A percentile compares a stretch with the other conserved stretches of the same genome.
Conservation (phyloP, 129 eudicot genomes). For the Chrysanthemum seticuspe region DNA sequence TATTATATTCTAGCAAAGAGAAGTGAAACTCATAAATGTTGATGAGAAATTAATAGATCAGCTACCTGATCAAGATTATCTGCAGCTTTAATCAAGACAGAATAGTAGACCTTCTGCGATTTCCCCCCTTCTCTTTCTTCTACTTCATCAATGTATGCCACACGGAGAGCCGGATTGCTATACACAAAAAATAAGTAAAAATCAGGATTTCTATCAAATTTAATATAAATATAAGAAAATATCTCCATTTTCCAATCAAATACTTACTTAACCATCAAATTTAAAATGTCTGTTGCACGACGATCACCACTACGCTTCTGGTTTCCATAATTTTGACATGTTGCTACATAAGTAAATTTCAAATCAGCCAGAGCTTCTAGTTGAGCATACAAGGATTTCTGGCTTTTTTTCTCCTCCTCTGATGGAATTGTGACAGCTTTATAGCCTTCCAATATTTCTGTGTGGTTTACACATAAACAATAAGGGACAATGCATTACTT, state of each 20-base stretch:
- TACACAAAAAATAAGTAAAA: constrained; percentile 17
- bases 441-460: constrained; percentile 93
- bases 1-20: constrained; percentile 14
- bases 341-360: constrained; percentile 97
- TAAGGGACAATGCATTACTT: constrained; percentile 29
- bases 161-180: constrained; percentile 97
- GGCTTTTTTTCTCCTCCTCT: constrained; percentile 81
- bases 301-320: constrained; percentile 98
- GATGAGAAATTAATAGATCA: constrained; percentile 12
- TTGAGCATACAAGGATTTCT: constrained; percentile 79
- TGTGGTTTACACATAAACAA: constrained; percentile 24
- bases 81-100: constrained; percentile 90
- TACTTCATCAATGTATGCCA: constrained; percentile 97
- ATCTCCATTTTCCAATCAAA: constrained; percentile 1
- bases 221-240: not conserved
- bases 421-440: constrained; percentile 67
- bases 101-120: constrained; percentile 82
- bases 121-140: constrained; percentile 87
- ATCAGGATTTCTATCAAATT: constrained; percentile 7
- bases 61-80: constrained; percentile 96
- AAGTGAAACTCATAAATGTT: constrained; percentile 11
- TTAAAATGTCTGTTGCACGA: constrained; percentile 95
- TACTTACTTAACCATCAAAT: constrained; percentile 96
- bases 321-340: constrained; percentile 96
- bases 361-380: constrained; percentile 94